These are phyloP conservation scores for Silene uniflora DNA, from an alignment of 148 eudicot genomes.

Conservation along the genomic window DNA sequence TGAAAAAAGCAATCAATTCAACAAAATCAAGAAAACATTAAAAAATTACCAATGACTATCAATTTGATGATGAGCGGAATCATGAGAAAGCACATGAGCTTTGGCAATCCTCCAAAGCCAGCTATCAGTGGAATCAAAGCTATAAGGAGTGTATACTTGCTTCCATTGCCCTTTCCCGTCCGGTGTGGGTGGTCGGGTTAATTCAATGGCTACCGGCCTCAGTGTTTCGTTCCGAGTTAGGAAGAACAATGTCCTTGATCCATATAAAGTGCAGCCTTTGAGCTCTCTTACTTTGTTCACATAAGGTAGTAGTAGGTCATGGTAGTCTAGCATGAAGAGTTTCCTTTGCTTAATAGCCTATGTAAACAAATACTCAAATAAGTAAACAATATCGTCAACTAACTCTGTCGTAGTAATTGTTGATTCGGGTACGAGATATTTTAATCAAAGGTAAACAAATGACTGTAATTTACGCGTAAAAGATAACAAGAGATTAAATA, in stretches of 20 bases:
- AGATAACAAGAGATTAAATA: too few relatives aligned
- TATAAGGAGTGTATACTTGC: slow-evolving; percentile 49
- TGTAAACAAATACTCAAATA: too few relatives aligned
- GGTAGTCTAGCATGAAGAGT: slow-evolving; percentile 32
- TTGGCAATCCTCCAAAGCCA: slow-evolving; percentile 97
- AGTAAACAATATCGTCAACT: too few relatives aligned
- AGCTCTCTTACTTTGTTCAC: slow-evolving; percentile 61
- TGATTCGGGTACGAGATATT: too few relatives aligned
- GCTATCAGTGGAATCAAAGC: slow-evolving; percentile 42
- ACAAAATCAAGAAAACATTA: too few relatives aligned
- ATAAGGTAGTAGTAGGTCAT: slow-evolving; percentile 68
- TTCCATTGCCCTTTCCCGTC: slow-evolving; percentile 66
- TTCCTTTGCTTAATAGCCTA: too few relatives aligned
- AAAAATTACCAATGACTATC: slow-evolving; percentile 85
- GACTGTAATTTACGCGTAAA: too few relatives aligned
- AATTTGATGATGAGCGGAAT: slow-evolving; percentile 75
- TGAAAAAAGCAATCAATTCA: too few relatives aligned
- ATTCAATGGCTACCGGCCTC: slow-evolving; percentile 67
- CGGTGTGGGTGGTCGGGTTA: slow-evolving; percentile 55
- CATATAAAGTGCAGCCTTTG: slow-evolving; percentile 59
- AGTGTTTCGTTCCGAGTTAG: slow-evolving; percentile 39
- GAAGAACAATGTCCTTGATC: slow-evolving; percentile 70
- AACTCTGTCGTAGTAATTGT: too few relatives aligned
- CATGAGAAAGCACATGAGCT: slow-evolving; percentile 82
- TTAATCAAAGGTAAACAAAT: too few relatives aligned